These are phyloP conservation scores for Triadica sebifera DNA, from an alignment of 345 rosid species.

Conservation along the genomic window DNA sequence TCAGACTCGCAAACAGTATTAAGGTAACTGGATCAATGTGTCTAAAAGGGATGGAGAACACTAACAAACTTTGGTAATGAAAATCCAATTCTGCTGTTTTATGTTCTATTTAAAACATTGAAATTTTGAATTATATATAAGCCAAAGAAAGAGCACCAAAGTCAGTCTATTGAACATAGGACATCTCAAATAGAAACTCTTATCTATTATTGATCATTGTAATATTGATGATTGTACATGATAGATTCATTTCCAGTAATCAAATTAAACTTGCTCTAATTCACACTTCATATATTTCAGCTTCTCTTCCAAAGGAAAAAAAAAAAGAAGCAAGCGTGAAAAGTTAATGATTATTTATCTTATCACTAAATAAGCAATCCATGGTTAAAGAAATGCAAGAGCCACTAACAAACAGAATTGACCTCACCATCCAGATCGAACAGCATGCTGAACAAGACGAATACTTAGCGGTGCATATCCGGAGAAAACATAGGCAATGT, in stretches of 20 bases:
- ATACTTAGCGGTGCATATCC: conserved; percentile 99
- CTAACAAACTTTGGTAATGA: not conserved
- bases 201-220: not conserved
- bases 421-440: conserved; percentile 96
- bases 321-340: not conserved
- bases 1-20: not conserved
- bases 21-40: not conserved
- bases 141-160: not conserved
- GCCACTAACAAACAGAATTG: conserved; percentile 1
- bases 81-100: not conserved
- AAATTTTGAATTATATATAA: not conserved
- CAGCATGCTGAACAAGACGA: conserved; percentile 94
- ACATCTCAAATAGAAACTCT: not conserved
- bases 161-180: not conserved
- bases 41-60: not conserved
- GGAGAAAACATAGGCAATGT: conserved; percentile 91
- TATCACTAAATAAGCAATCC: not conserved
- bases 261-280: not conserved
- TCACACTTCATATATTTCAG: not conserved
- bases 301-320: not conserved
- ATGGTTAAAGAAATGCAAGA: not conserved
- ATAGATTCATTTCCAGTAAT: not conserved
- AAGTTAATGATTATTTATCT: no score
- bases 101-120: not conserved
- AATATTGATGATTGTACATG: not conserved